phyloP scores from a whole-genome alignment of 495 filamentous ascomycete species.

The Staphylotrichum longicolle region DNA sequence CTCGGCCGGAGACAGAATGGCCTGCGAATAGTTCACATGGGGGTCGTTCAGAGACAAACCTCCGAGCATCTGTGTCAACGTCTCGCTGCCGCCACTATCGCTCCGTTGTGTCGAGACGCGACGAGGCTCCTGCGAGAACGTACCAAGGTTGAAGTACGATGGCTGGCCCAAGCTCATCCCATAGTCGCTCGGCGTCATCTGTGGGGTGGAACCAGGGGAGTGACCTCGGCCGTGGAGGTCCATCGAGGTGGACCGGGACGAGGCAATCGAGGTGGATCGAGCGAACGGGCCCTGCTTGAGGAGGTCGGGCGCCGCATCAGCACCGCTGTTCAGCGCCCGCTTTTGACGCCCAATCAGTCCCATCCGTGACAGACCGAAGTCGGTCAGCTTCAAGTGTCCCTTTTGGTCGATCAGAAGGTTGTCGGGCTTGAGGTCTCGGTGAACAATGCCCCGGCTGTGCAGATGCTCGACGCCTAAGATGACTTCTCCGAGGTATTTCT shows the following conservation, averaged over 20 bases:
- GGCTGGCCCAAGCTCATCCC: constrained; percentile 67
- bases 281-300: constrained; percentile 90
- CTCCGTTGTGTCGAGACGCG: constrained; percentile 85
- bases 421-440: constrained; percentile 95
- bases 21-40: constrained; percentile 36
- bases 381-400: constrained; percentile 93
- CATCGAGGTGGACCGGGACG: constrained; percentile 93
- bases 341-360: constrained; percentile 95
- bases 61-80: constrained; percentile 77
- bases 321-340: constrained; percentile 75
- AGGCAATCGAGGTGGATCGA: constrained; percentile 78
- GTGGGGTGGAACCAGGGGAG: constrained; percentile 79
- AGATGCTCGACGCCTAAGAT: constrained; percentile 93
- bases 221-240: constrained; percentile 72
- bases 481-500: constrained; percentile 94
- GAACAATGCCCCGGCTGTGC: constrained; percentile 89
- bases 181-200: constrained; percentile 76
- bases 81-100: constrained; percentile 87
- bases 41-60: constrained; percentile 76
- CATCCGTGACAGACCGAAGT: constrained; percentile 97
- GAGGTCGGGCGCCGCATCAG: constrained; percentile 82
- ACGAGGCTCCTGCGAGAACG: constrained; percentile 69
- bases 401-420: constrained; percentile 97
- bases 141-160: constrained; percentile 84
- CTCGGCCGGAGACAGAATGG: constrained; percentile 58